Evolutionary conservation across 2,329 filamentous ascomycete species (phyloP).

Genomic region (Fusarium setosum): DNA sequence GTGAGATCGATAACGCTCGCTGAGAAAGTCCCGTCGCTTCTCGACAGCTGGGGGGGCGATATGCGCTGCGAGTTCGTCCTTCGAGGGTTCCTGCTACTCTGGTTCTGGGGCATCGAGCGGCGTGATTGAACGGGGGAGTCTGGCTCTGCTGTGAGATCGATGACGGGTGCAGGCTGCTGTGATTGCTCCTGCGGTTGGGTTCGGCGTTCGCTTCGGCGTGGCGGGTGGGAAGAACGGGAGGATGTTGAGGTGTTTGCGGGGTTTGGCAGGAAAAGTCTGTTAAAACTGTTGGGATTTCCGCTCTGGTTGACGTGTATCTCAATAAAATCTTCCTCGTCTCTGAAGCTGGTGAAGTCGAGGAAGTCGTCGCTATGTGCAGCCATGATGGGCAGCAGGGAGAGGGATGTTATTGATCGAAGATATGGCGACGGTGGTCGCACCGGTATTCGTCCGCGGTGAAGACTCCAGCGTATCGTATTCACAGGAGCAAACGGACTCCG

Average conservation of each 20-base stretch:
- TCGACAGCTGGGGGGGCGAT: constrained; percentile 55
- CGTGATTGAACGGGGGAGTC: constrained; percentile 57
- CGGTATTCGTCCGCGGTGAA: neutral
- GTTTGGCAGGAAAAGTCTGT: constrained; percentile 31
- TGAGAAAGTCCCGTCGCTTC: constrained; percentile 58
- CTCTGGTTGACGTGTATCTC: constrained; percentile 18
- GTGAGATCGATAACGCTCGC: constrained; percentile 65
- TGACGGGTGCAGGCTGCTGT: constrained; percentile 49
- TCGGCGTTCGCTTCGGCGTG: constrained; percentile 16
- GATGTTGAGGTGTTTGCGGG: constrained; percentile 20
- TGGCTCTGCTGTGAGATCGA: constrained; percentile 63
- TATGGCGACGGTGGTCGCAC: neutral
- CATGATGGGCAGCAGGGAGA: constrained; percentile 23
- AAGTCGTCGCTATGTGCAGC: constrained; percentile 28
- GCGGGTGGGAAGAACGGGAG: neutral
- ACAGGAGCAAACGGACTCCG: constrained; percentile 11
- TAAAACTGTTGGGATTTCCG: neutral
- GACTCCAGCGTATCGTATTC: constrained; percentile 1
- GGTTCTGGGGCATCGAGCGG: constrained; percentile 38
- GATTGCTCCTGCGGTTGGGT: constrained; percentile 11
- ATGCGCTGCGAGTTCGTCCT: constrained; percentile 54
- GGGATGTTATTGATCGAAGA: neutral
- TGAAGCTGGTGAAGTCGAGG: constrained; percentile 35
- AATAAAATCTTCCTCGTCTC: constrained; percentile 33
- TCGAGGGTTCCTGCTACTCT: constrained; percentile 50